Conservation (phyloP, 2,329 filamentous ascomycete genomes). For the Ophiostoma sp. region DNA sequence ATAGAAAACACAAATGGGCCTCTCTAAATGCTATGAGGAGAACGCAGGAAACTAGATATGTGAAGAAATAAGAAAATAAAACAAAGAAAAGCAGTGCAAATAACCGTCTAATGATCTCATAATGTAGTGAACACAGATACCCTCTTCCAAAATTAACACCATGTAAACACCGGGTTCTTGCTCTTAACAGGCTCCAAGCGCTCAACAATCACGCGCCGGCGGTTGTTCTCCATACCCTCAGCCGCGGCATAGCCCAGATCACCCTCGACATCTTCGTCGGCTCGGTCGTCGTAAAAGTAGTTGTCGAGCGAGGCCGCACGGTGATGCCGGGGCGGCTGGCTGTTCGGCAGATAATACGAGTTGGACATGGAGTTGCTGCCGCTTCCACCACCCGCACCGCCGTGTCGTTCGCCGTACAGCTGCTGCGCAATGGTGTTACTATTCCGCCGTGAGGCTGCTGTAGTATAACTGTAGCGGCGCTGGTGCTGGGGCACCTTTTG, state of each 20-base stretch:
- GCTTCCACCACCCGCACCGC: not conserved
- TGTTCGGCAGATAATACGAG: not conserved
- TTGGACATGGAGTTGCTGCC: constrained; percentile 10
- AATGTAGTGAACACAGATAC: not conserved
- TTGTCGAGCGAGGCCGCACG: constrained; percentile 31
- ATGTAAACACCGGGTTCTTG: constrained; percentile 93
- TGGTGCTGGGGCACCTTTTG: constrained; percentile 48
- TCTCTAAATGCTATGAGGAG: not conserved
- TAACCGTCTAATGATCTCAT: not conserved
- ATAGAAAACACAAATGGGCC: not conserved
- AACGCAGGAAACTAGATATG: not conserved
- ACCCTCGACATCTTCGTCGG: constrained; percentile 80
- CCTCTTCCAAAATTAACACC: constrained; percentile 65
- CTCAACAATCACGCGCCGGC: constrained; percentile 95
- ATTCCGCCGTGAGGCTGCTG: constrained; percentile 48
- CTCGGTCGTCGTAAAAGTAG: constrained; percentile 55
- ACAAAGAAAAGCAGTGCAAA: not conserved
- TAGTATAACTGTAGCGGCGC: constrained; percentile 56
- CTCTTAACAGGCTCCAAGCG: constrained; percentile 93
- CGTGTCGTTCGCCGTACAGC: constrained; percentile 44
- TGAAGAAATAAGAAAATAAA: not conserved
- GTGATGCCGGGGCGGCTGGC: constrained; percentile 5
- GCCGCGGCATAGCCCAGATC: constrained; percentile 94
- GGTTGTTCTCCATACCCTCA: constrained; percentile 87
- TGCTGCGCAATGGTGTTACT: constrained; percentile 56